Evolutionary conservation across 1,284 basidiomycete genomes (phyloP), one percentile per base, ranked within the genome.

Genomic region (Puccinia polysora): DNA sequence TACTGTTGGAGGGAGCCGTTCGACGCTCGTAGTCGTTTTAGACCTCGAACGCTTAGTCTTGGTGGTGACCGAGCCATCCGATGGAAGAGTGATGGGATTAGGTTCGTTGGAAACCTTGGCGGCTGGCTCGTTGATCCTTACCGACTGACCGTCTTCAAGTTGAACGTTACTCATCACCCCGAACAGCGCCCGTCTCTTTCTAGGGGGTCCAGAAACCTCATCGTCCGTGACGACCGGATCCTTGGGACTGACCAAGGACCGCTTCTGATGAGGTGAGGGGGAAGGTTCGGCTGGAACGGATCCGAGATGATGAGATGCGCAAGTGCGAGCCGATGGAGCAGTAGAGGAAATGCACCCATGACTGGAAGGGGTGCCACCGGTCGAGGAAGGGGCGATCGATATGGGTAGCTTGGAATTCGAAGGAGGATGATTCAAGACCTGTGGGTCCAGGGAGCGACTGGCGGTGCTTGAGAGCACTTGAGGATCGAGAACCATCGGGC

Each of bases 171-270:
- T n/a, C n/a, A n/a, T n/a, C n/a, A n/a, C n/a, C n/a, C n/a, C n/a
- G n/a, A n/a, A n/a, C n/a, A 65, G 49, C 14, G 64, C 50, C 38
- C 64, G 32, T 65, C 32, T 65, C 50, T 65, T 65, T 53, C 55
- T 65, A 23, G 64, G 64, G 20, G 64, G 52, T 40, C 64, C 52
- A 28, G 50, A 34, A 18, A 52, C 36, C 23, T 53, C 64, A 15
- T 65, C 52, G 28, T 52, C 50, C 55, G 25, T 12, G 55, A 8
- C 23, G 23, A 65, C 55, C 28, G 50, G 38, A 43, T 52, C 55
- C 12, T 47, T 34, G 30, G 64, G 50, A 30, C 49, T 64, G 18
- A 45, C 49, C n/a, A 64, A 23, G 14, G 50, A 38, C 49, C 62
- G 43, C 50, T 64, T 64, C 25, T 64, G 62, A 7, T 64, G 47